Evolutionary conservation across 2,329 filamentous ascomycete genomes (phyloP), one percentile per base, ranked within the genome.

Genomic region (Ceratocystis huliohia): DNA sequence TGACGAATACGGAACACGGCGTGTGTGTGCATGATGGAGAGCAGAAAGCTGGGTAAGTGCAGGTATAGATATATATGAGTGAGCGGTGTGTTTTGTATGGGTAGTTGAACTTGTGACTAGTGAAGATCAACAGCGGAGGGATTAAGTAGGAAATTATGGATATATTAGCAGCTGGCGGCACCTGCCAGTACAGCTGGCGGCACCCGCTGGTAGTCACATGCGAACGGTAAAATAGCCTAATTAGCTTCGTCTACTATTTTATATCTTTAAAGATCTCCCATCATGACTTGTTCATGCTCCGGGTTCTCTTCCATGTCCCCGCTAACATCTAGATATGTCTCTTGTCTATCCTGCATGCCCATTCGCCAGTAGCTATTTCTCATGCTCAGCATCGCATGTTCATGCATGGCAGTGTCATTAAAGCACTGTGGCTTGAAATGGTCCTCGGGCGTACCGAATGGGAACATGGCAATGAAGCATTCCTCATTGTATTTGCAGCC

Each of bases 391-490:
- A 22, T 37, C 20, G 48, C n/a, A 56, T 28, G 15, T 7, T 46
- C 45, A n/a, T 30, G 13, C 48, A 61, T 59, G 30, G 7, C 28
- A 8, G 50, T 64, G 4, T 57, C 62, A 37, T 57, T 69, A 20
- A 63, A 37, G 63, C 68, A 69, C 22, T 20, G 56, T 5, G 68
- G 68, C 7, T 15, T 15, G 53, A 65, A 77, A 70, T 84, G 82
- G 70, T 87, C 84, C 30, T 82, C 77, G 0, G 74, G 71, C 0
- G 74, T 76, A 0, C 84, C 84, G 72, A 79, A 76, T 0, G 84
- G 85, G 84, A 84, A 88, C 71, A 87, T 85, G 1, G 84, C 83
- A n/a, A 86, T 76, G 59, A 83, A 79, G 68, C 84, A 84, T 2
- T 85, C 73, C 72, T 87, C 80, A 57, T 82, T 77, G 6, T 77